Percentiles rank a stretch among this genome's conserved stretches.
phyloP scores from a whole-genome alignment of 257 asterid genomes.

The Scutellaria baicalensis region DNA sequence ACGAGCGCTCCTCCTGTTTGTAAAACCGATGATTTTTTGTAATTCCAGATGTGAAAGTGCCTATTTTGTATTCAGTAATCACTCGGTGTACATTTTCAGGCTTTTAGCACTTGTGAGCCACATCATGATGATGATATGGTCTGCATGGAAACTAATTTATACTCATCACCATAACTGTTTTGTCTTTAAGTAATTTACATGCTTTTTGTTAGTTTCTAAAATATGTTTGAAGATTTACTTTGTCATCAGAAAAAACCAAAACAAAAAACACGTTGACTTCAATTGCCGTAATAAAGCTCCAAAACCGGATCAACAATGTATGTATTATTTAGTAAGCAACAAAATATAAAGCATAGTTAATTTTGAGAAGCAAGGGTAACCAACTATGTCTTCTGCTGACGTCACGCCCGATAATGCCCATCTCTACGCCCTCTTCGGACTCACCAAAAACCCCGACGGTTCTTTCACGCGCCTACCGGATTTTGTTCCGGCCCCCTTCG shows the following conservation, averaged over 20 bases:
- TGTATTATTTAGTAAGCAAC: no score
- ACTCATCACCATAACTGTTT: no score
- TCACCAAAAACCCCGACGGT: slow-evolving; percentile 6
- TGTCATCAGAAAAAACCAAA: no score
- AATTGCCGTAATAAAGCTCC: no score
- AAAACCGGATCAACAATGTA: no score
- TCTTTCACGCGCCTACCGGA: not conserved
- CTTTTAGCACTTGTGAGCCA: no score
- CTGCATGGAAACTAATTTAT: no score
- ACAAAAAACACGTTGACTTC: no score
- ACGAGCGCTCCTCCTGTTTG: slow-evolving; percentile 14
- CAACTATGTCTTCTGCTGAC: not conserved
- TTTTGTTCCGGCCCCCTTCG: not conserved
- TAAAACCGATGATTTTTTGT: slow-evolving; percentile 13
- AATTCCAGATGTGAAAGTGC: not conserved
- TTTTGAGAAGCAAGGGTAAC: not conserved
- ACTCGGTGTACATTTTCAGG: not conserved
- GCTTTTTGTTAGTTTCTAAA: no score
- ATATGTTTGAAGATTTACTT: no score
- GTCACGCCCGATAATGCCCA: not conserved
- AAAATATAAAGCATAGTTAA: not conserved
- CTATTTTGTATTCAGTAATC: not conserved
- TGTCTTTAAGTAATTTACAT: no score
- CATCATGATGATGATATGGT: no score
- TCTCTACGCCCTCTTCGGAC: not conserved